Conservation (phyloP, 2,329 filamentous ascomycete genomes). For the Acarospora socialis region DNA sequence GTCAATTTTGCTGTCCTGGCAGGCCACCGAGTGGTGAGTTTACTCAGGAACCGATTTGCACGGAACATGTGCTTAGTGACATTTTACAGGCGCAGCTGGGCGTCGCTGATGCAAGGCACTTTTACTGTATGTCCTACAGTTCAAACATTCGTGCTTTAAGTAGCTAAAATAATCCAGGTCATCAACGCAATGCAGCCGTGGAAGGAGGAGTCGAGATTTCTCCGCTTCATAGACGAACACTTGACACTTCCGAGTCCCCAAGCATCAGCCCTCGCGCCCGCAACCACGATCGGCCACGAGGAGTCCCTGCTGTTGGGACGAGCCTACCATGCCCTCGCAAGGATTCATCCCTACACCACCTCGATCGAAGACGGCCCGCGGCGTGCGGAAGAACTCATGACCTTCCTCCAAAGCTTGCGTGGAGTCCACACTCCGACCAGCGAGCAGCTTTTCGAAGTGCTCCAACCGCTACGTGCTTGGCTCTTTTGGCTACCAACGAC, state of each 20-base stretch:
- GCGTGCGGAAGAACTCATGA: conserved; percentile 53
- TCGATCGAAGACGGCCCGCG: too few relatives aligned
- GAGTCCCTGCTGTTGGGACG: conserved; percentile 29
- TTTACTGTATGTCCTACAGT: conserved; percentile 53
- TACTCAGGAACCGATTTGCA: conserved; percentile 15
- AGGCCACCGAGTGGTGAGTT: conserved; percentile 84
- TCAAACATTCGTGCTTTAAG: conserved; percentile 1
- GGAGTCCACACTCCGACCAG: conserved; percentile 56
- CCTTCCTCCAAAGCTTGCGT: conserved; percentile 57
- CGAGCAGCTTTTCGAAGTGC: conserved; percentile 75
- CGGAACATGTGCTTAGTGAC: conserved; percentile 2
- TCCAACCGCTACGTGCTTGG: conserved; percentile 81
- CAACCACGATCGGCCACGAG: conserved; percentile 26
- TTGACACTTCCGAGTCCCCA: conserved; percentile 57
- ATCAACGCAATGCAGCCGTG: conserved; percentile 78
- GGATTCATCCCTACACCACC: too few relatives aligned
- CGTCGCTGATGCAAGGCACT: conserved; percentile 79
- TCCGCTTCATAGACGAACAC: conserved; percentile 67
- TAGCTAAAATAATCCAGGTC: conserved; percentile 41
- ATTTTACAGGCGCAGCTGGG: conserved; percentile 67
- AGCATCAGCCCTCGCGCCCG: conserved; percentile 37
- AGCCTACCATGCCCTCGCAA: too few relatives aligned
- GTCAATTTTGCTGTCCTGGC: conserved; percentile 87
- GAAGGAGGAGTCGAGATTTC: conserved; percentile 34
- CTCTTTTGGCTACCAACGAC: conserved; percentile 89